Conservation (phyloP, 257 asterid species). For the Nicotiana tabacum region DNA sequence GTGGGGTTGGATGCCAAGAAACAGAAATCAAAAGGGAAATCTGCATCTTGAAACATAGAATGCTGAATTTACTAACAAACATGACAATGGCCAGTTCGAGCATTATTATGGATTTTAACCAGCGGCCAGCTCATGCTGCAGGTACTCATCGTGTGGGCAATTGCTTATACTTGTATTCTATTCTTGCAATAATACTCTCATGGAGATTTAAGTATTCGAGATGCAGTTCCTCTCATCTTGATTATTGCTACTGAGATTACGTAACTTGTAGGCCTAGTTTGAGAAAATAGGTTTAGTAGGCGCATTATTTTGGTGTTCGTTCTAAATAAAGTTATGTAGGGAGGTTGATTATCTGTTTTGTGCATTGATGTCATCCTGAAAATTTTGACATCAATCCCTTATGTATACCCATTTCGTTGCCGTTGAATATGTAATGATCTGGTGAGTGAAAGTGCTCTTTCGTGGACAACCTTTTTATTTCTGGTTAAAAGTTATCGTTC, state of each 20-base stretch:
- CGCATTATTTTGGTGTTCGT: neutral
- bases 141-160: constrained; percentile 1
- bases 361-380: neutral
- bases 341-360: neutral
- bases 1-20: constrained; percentile 60
- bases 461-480: neutral
- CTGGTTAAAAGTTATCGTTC: neutral
- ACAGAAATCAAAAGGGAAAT: constrained; percentile 51
- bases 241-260: constrained; percentile 3
- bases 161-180: neutral
- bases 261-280: constrained; percentile 10
- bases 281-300: constrained; percentile 8
- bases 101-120: neutral
- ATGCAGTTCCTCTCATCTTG: neutral
- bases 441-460: neutral
- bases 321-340: neutral
- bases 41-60: constrained; percentile 22
- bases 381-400: neutral
- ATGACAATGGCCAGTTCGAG: neutral
- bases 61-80: constrained; percentile 1
- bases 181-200: neutral
- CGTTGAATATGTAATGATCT: neutral
- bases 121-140: neutral
- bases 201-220: constrained; percentile 7
- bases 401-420: neutral